phyloP scores from a whole-genome alignment of 2,329 filamentous ascomycete species.

The Clonostachys byssicola region DNA sequence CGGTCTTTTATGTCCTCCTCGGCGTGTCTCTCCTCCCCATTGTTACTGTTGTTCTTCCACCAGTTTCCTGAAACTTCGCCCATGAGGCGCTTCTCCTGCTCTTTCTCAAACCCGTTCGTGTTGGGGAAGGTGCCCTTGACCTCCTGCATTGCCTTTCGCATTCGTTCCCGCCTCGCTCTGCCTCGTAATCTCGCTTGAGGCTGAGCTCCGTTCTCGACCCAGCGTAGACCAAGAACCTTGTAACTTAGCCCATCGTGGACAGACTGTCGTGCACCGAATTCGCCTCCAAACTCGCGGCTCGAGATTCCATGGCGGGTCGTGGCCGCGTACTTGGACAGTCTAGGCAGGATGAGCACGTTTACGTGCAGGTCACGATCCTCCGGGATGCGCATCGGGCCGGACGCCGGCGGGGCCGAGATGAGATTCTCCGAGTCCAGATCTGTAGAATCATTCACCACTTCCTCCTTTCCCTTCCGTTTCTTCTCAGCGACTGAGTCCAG shows the following conservation, averaged over 20 bases:
- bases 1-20: slow-evolving; percentile 20
- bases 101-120: slow-evolving; percentile 15
- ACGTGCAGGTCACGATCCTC: slow-evolving; percentile 78
- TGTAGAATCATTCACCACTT: slow-evolving; percentile 8
- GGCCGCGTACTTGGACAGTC: slow-evolving; percentile 70
- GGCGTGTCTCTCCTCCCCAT: slow-evolving; percentile 3
- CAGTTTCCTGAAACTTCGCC: slow-evolving; percentile 25
- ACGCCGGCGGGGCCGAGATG: slow-evolving; percentile 48
- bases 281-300: slow-evolving; percentile 72
- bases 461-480: slow-evolving; percentile 21
- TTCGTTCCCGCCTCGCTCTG: slow-evolving; percentile 51
- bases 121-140: slow-evolving; percentile 30
- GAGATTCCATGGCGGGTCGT: slow-evolving; percentile 76
- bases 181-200: slow-evolving; percentile 52
- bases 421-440: slow-evolving; percentile 29
- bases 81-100: slow-evolving; percentile 15
- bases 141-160: slow-evolving; percentile 50
- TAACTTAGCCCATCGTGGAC: slow-evolving; percentile 86
- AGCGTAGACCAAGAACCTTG: slow-evolving; percentile 76
- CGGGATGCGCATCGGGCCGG: slow-evolving; percentile 60
- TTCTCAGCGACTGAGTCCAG: slow-evolving; percentile 30
- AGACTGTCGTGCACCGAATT: slow-evolving; percentile 31
- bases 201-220: slow-evolving; percentile 73
- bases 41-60: slow-evolving; percentile 15
- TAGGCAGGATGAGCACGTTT: slow-evolving; percentile 77